phyloP scores from a whole-genome alignment of 2,329 filamentous ascomycete genomes.

The Zalaria sp. region DNA sequence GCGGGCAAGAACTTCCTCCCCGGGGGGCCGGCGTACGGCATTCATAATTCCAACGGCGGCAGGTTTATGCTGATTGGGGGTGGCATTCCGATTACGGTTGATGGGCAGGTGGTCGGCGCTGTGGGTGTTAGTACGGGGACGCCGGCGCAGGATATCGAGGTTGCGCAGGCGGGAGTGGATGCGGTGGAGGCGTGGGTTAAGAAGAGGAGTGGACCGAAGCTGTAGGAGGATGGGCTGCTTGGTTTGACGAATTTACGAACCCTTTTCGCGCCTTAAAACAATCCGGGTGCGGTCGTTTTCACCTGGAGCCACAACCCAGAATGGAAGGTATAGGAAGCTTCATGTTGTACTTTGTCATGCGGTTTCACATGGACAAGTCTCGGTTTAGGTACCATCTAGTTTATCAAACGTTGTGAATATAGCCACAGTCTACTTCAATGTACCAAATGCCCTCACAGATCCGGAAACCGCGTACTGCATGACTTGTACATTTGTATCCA shows the following conservation, averaged over 20 bases:
- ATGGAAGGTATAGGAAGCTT: too few relatives aligned
- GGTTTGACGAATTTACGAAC: too few relatives aligned
- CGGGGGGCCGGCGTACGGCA: constrained; percentile 37
- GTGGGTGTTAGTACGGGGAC: constrained; percentile 42
- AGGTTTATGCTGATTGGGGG: constrained; percentile 40
- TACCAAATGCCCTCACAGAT: too few relatives aligned
- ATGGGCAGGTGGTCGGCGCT: constrained; percentile 37
- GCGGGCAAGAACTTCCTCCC: constrained; percentile 37
- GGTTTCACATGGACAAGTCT: too few relatives aligned
- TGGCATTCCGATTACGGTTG: constrained; percentile 36
- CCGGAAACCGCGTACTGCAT: neutral
- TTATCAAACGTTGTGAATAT: too few relatives aligned
- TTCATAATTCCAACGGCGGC: constrained; percentile 38
- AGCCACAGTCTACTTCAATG: too few relatives aligned
- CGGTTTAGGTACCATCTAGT: too few relatives aligned
- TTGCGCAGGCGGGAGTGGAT: constrained; percentile 37
- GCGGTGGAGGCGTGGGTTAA: constrained; percentile 25
- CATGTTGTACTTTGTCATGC: too few relatives aligned
- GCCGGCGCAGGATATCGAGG: constrained; percentile 39
- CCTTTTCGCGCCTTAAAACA: too few relatives aligned
- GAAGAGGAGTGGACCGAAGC: constrained; percentile 22
- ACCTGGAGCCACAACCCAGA: too few relatives aligned
- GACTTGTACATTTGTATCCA: neutral
- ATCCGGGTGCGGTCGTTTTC: too few relatives aligned
- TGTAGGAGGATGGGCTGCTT: constrained; percentile 11